Conservation (phyloP, 768 basidiomycete species). For the Paxillus involutus region DNA sequence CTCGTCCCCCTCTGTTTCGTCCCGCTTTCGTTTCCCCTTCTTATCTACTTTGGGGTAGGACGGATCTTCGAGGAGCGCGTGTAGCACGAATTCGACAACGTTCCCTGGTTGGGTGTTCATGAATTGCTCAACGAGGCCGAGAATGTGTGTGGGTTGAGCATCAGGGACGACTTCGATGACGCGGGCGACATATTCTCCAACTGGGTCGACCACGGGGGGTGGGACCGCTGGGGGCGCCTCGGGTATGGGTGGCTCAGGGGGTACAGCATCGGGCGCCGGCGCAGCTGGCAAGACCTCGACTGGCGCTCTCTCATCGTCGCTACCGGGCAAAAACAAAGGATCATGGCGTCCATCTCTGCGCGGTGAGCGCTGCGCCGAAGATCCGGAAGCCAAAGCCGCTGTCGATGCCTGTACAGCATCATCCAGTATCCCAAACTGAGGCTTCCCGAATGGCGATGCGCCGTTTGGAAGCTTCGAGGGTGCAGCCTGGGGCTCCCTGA, state of each 20-base stretch:
- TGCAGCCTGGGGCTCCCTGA: slow-evolving; percentile 5
- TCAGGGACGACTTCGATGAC: slow-evolving; percentile 73
- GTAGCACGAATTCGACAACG: slow-evolving; percentile 55
- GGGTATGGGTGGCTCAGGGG: slow-evolving; percentile 3
- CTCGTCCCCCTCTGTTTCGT: slow-evolving; percentile 29
- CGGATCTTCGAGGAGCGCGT: slow-evolving; percentile 61
- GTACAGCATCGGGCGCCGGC: background rate
- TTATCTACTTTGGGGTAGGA: slow-evolving; percentile 55
- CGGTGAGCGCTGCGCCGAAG: slow-evolving; percentile 9
- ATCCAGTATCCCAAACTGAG: slow-evolving; percentile 7
- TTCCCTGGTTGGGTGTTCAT: slow-evolving; percentile 32
- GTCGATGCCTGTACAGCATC: slow-evolving; percentile 1
- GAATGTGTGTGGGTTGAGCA: slow-evolving; percentile 56
- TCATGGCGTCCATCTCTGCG: slow-evolving; percentile 1
- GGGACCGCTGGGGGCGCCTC: slow-evolving; percentile 16
- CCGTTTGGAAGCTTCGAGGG: slow-evolving; percentile 2
- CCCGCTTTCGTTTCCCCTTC: slow-evolving; percentile 46
- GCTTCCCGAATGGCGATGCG: slow-evolving; percentile 12
- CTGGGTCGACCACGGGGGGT: slow-evolving; percentile 14
- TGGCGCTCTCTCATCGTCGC: slow-evolving; percentile 31
- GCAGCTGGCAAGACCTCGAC: background rate
- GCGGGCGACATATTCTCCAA: slow-evolving; percentile 40
- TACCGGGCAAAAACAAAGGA: slow-evolving; percentile 39
- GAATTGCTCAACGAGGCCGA: slow-evolving; percentile 46
- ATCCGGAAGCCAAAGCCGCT: slow-evolving; percentile 3